Evolutionary conservation across 2,329 filamentous ascomycete species (phyloP).

Genomic region (Sarocladiaceae sp.): DNA sequence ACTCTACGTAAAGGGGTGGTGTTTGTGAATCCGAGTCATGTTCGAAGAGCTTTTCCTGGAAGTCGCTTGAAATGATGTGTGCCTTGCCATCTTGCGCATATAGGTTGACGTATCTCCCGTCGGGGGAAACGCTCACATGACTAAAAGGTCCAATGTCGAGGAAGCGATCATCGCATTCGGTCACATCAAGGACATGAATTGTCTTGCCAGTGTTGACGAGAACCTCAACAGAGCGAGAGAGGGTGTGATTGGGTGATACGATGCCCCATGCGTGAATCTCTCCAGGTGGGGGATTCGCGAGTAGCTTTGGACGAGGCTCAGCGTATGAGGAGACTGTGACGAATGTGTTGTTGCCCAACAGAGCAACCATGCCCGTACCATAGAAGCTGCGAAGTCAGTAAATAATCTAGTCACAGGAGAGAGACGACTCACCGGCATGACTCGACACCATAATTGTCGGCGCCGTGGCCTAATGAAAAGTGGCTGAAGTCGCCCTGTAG

Average conservation of each 20-base stretch:
- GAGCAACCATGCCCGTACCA: constrained; percentile 83
- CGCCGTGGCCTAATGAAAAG: constrained; percentile 84
- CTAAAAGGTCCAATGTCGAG: constrained; percentile 90
- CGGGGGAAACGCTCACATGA: constrained; percentile 86
- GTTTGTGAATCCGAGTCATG: constrained; percentile 86
- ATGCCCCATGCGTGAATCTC: constrained; percentile 84
- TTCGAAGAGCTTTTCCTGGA: constrained; percentile 86
- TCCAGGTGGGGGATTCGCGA: constrained; percentile 73
- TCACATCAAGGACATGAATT: constrained; percentile 80
- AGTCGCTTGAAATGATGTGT: constrained; percentile 93
- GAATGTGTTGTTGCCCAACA: constrained; percentile 83
- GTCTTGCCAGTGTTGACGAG: constrained; percentile 81
- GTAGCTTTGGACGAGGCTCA: constrained; percentile 80
- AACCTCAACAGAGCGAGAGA: constrained; percentile 91
- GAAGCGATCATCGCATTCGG: constrained; percentile 85
- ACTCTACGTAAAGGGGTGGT: constrained; percentile 81
- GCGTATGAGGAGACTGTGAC: constrained; percentile 85
- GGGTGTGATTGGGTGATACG: constrained; percentile 80
- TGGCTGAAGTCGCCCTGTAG: constrained; percentile 94
- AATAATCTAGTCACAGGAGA: not conserved
- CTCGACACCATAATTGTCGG: constrained; percentile 81
- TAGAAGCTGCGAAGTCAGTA: constrained; percentile 58
- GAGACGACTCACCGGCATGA: constrained; percentile 61
- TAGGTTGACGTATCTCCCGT: constrained; percentile 81
- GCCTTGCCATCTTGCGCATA: constrained; percentile 82